Percentiles rank a stretch among this genome's conserved stretches.
These are phyloP conservation scores for Jaltomata sinuosa DNA, from an alignment of 257 asterid genomes.

Conservation along the genomic window DNA sequence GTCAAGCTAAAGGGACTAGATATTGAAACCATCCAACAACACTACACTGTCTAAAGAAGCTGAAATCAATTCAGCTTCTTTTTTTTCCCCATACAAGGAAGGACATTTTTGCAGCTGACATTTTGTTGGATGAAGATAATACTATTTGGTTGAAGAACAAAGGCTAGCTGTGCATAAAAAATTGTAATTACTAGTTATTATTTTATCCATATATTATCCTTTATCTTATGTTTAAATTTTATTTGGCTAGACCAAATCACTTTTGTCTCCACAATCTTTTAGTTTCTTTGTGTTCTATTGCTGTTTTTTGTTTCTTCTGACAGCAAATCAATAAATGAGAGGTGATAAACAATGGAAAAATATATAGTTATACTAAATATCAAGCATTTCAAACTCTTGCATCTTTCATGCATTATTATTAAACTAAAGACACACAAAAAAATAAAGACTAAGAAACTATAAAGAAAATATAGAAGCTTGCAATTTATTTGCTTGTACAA, in stretches of 20 bases:
- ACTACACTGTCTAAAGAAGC: constrained; percentile 42
- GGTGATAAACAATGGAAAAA: neutral
- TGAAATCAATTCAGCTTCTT: neutral
- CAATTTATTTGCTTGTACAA: neutral
- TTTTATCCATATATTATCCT: neutral
- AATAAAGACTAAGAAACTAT: neutral
- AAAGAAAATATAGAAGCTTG: neutral
- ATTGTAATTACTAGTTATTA: neutral
- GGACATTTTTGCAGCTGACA: neutral
- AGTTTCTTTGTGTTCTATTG: neutral
- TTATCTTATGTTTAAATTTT: neutral
- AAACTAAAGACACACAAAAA: too few relatives aligned
- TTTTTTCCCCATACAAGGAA: neutral
- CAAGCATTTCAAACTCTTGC: too few relatives aligned
- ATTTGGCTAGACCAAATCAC: neutral
- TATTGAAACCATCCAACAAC: constrained; percentile 54
- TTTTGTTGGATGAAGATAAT: neutral
- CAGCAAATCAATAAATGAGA: neutral
- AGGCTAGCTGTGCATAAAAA: neutral
- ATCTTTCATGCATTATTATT: too few relatives aligned
- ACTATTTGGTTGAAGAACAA: neutral
- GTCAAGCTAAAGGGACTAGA: constrained; percentile 68
- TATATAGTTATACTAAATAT: neutral
- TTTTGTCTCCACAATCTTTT: neutral
- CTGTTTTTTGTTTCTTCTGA: neutral